These are phyloP conservation scores for Ogataea nonfermentans DNA, from an alignment of 805 yeast species.

Conservation along the genomic window DNA sequence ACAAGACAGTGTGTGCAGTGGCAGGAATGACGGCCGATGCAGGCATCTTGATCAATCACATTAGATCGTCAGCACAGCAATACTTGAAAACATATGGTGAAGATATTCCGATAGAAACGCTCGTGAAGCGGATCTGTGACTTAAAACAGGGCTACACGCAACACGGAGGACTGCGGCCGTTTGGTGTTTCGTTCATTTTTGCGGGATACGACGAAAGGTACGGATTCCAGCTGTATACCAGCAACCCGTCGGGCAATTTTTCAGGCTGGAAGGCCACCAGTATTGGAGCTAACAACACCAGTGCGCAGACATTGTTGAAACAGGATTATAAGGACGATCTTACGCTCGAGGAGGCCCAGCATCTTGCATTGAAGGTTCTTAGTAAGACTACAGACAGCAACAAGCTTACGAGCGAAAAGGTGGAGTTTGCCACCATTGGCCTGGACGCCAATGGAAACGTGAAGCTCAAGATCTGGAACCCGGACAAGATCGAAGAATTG, in stretches of 20 bases:
- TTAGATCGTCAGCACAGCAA: slow-evolving; percentile 81
- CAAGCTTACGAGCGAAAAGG: slow-evolving; percentile 80
- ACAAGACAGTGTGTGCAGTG: slow-evolving; percentile 74
- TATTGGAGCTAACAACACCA: slow-evolving; percentile 93
- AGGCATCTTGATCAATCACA: slow-evolving; percentile 79
- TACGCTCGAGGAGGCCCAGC: slow-evolving; percentile 70
- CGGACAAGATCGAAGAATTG: slow-evolving; percentile 69
- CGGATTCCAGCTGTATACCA: slow-evolving; percentile 89
- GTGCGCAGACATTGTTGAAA: slow-evolving; percentile 93
- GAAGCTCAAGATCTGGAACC: slow-evolving; percentile 73
- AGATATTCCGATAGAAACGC: slow-evolving; percentile 88
- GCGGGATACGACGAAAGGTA: slow-evolving; percentile 93
- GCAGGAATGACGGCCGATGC: slow-evolving; percentile 99
- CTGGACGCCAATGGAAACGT: slow-evolving; percentile 48
- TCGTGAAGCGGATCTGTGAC: slow-evolving; percentile 87
- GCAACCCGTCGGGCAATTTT: slow-evolving; percentile 97
- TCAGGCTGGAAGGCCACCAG: slow-evolving; percentile 98
- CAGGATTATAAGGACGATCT: slow-evolving; percentile 91
- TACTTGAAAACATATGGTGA: slow-evolving; percentile 85
- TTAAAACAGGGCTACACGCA: slow-evolving; percentile 97
- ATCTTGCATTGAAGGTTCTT: slow-evolving; percentile 84
- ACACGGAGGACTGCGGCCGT: slow-evolving; percentile 97
- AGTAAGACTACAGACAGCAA: slow-evolving; percentile 93
- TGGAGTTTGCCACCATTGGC: slow-evolving; percentile 86
- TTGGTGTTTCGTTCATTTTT: slow-evolving; percentile 93